phyloP scores from a whole-genome alignment of 1,284 basidiomycete genomes.

The Inonotus obliquus region DNA sequence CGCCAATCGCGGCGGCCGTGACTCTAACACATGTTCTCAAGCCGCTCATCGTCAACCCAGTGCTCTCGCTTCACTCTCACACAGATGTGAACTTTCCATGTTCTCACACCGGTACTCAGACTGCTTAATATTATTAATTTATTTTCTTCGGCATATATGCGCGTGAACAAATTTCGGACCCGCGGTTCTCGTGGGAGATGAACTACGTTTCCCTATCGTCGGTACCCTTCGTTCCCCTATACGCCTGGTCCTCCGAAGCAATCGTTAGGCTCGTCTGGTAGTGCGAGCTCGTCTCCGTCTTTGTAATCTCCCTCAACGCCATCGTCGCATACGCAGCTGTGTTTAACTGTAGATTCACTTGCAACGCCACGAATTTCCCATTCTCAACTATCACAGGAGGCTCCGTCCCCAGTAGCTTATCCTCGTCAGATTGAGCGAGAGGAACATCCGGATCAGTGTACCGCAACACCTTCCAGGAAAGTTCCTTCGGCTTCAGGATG shows the following conservation, averaged over 20 bases:
- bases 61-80: not conserved
- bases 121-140: not conserved
- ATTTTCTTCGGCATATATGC: not conserved
- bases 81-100: slow-evolving; percentile 1
- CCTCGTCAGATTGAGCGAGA: slow-evolving; percentile 93
- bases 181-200: slow-evolving; percentile 19
- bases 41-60: not conserved
- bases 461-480: slow-evolving; percentile 76
- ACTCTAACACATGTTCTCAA: slow-evolving; percentile 4
- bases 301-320: slow-evolving; percentile 90
- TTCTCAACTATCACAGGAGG: slow-evolving; percentile 58
- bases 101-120: slow-evolving; percentile 6
- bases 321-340: slow-evolving; percentile 94
- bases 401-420: slow-evolving; percentile 78
- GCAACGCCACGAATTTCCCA: slow-evolving; percentile 82
- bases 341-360: slow-evolving; percentile 75
- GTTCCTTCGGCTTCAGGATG: slow-evolving; percentile 75
- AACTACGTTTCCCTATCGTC: slow-evolving; percentile 27
- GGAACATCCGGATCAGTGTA: slow-evolving; percentile 94
- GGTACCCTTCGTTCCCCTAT: slow-evolving; percentile 42
- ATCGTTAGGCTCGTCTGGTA: slow-evolving; percentile 78
- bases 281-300: slow-evolving; percentile 87
- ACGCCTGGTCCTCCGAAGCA: slow-evolving; percentile 80
- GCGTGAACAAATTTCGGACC: not conserved
- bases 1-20: slow-evolving; percentile 3